phyloP scores from a whole-genome alignment of 2,329 filamentous ascomycete species.

The Ophiocordyceps australis region DNA sequence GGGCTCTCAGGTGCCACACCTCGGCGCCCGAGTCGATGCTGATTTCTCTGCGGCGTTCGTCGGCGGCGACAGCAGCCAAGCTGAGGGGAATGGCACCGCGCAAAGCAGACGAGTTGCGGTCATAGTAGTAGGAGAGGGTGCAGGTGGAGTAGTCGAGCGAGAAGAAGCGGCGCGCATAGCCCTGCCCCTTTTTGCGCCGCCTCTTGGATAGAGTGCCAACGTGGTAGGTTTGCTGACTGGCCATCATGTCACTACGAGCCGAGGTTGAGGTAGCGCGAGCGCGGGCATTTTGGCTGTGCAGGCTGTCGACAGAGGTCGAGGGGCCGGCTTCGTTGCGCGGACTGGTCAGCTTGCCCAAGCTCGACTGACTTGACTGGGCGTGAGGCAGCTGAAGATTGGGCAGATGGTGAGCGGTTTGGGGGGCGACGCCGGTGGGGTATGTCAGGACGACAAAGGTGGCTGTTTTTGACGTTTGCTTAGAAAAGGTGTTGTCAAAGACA shows the following conservation, averaged over 20 bases:
- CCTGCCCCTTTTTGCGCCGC: constrained; percentile 82
- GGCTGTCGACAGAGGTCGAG: constrained; percentile 40
- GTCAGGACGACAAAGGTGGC: constrained; percentile 89
- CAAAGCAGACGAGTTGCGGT: constrained; percentile 79
- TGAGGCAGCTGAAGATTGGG: constrained; percentile 32
- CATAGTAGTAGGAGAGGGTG: constrained; percentile 92
- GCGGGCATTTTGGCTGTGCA: constrained; percentile 29
- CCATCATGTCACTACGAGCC: constrained; percentile 28
- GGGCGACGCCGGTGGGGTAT: constrained; percentile 68
- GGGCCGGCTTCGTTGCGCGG: constrained; percentile 23
- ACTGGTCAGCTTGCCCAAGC: constrained; percentile 28
- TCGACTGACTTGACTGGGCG: constrained; percentile 25
- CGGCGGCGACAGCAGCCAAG: constrained; percentile 76
- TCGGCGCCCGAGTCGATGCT: constrained; percentile 94
- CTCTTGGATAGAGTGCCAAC: constrained; percentile 79
- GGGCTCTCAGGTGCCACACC: constrained; percentile 83
- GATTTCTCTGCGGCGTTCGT: constrained; percentile 77
- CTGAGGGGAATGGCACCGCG: constrained; percentile 85
- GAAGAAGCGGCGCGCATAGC: constrained; percentile 85
- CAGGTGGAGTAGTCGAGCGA: constrained; percentile 89
- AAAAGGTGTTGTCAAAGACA: constrained; percentile 98
- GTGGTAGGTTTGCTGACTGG: constrained; percentile 44
- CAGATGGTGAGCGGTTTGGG: constrained; percentile 55
- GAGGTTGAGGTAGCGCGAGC: constrained; percentile 29
- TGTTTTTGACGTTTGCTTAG: constrained; percentile 85